Base-by-base conservation (phyloP, 1,284 basidiomycete genomes). In the Takashimella tepidaria region DNA sequence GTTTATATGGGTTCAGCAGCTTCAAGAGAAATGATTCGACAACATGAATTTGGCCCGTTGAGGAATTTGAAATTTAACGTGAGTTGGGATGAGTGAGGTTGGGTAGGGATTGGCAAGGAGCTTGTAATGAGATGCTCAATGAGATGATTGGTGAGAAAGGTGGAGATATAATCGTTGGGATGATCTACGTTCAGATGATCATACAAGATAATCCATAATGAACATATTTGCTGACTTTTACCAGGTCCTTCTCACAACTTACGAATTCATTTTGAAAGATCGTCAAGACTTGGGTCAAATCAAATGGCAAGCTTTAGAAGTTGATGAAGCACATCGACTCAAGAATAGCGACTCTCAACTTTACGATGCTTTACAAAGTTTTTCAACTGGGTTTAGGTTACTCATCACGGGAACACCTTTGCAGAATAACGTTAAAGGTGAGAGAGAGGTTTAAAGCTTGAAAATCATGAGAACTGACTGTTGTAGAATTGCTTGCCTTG, bases 391-490 rank as follows among this genome's bases (percentile, higher is more conserved):
- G 2, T 92, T 88, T 50, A 95, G 96, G 77, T 81, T 98, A 52
- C 83, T 98, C 63, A 98, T 98, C 75, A 98, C 96, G 0, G 96
- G 96, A 27, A 99, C 96, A 3, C 96, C 96, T 19, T 79, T 99
- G 52, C 96, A 99, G 75, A 99, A 99, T 80, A 98, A 97, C 71
- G 93, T 99, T 68, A 96, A 93, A 79, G 91, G 91, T 90, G 64
- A 53, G 80, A 56, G 45, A 22, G 45, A 51, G 5, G 45, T 4
- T 20, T 53, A 25, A 12, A n/a, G n/a, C n/a, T n/a, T n/a, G n/a
- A n/a, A n/a, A n/a, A n/a, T n/a, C n/a, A n/a, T n/a, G n/a, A n/a
- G 19, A 24, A n/a, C 6, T n/a, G 26, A 42, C 49, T 56, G 52
- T 50, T 59, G 45, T 10, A 92, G 96, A 99, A 75, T 80, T 99